Base-by-base conservation (phyloP, 257 asterid species). In the Fraxinus quadrangulata region DNA sequence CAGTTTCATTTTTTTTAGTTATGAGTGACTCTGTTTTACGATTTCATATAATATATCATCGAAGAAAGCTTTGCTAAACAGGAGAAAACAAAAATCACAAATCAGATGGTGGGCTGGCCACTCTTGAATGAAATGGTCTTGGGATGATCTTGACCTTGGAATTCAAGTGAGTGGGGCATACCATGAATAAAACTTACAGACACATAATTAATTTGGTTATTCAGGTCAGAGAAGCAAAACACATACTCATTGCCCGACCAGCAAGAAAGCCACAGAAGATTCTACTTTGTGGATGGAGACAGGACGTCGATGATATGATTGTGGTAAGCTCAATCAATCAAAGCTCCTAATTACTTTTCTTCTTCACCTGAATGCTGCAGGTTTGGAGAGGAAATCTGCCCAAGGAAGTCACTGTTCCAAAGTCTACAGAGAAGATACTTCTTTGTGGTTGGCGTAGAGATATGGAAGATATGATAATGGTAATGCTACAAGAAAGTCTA, bases 251-350 rank as follows among this genome's bases (percentile, higher is more conserved):
- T 68, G 83, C 82, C 84, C 89, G 89, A 81, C 93, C 96, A 82
- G 89, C 90, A 86, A 91, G 90, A 90, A 86, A 80, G 94, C 89
- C 97, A 84, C 96, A 90, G 96, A 93, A 91, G 97, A 90, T 91
- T 86, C 96, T 93, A 90, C 96, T 93, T 80, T 87, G 93, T 90
- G 98, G 97, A 93, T 91, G 98, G 97, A 88, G 97, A 84, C 88
- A 94, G 84, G 97, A 93, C 93, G 85, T 90, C 89, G 96, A 91
- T 93, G 98, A 93, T 91, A 91, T 93, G 98, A 90, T 93, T 93
- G 96, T 91, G 97, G 98, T 93, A 89, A 93, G 94, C 84, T 89
- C 85, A 78, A 79, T 87, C 70, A 65, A 82, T 82, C 75, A 81
- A 84, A 85, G 87, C 92, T 84, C 91, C 98, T 91, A 87, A 93